Conservation (phyloP, 352 stramenopile genomes). For the Globisporangium cylindrosporum region DNA sequence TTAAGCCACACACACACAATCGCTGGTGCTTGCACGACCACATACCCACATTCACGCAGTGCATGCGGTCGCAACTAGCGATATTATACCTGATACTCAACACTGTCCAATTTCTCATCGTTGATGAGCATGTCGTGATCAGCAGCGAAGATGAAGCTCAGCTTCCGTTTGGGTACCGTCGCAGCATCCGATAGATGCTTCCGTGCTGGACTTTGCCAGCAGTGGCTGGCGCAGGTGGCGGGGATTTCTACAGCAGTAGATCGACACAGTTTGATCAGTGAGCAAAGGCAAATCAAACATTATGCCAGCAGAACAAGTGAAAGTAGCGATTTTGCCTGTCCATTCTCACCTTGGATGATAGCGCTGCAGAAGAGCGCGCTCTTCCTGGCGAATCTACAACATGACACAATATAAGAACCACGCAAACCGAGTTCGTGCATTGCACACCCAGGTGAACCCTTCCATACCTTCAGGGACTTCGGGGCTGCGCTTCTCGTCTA, state of each 20-base stretch:
- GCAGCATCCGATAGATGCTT: constrained; percentile 72
- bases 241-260: constrained; percentile 12
- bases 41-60: background rate
- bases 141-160: background rate
- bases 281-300: too few relatives aligned
- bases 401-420: background rate
- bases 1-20: background rate
- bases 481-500: constrained; percentile 36
- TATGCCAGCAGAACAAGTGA: background rate
- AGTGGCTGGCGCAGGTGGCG: constrained; percentile 26
- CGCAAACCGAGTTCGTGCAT: background rate
- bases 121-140: background rate
- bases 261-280: too few relatives aligned
- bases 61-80: background rate
- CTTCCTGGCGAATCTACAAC: background rate
- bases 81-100: background rate
- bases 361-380: background rate
- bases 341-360: background rate
- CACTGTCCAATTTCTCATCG: background rate
- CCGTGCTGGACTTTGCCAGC: constrained; percentile 53
- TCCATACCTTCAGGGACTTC: constrained; percentile 18
- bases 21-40: background rate
- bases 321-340: constrained; percentile 3
- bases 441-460: background rate
- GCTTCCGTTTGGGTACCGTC: constrained; percentile 10